Conservation (phyloP, 2,329 filamentous ascomycete species). For the Aschersonia sp. region DNA sequence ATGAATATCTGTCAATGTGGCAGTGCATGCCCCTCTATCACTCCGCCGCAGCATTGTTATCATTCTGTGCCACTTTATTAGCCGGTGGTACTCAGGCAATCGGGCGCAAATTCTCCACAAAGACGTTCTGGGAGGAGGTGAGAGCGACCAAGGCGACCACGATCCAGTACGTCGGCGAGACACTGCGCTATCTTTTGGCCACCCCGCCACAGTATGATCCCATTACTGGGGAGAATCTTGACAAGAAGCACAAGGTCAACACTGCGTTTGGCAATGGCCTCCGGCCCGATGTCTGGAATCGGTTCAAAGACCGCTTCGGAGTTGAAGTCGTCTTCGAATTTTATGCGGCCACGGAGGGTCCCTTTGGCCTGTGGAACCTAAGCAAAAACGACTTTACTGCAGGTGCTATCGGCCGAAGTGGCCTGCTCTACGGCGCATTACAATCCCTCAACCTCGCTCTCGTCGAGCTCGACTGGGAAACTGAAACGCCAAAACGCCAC, state of each 20-base stretch:
- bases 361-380: conserved; percentile 55
- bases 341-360: conserved; percentile 65
- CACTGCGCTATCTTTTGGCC: conserved; percentile 65
- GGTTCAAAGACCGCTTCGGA: conserved; percentile 68
- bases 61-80: conserved; percentile 45
- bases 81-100: conserved; percentile 53
- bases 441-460: conserved; percentile 37
- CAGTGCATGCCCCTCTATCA: conserved; percentile 81
- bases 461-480: conserved; percentile 57
- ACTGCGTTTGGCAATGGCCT: conserved; percentile 74
- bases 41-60: conserved; percentile 60
- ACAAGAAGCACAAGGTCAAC: conserved; percentile 58
- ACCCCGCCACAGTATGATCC: conserved; percentile 48
- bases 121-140: conserved; percentile 63
- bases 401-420: conserved; percentile 67
- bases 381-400: conserved; percentile 56
- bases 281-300: conserved; percentile 72
- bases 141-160: conserved; percentile 56
- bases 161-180: conserved; percentile 82
- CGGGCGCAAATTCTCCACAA: conserved; percentile 64
- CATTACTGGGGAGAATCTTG: conserved; percentile 49
- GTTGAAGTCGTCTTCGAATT: conserved; percentile 64
- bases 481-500: conserved; percentile 53
- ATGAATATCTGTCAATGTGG: too few species aligned
- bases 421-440: conserved; percentile 42